Base-by-base conservation (phyloP, 768 basidiomycete species). In the Pholiota microspora region DNA sequence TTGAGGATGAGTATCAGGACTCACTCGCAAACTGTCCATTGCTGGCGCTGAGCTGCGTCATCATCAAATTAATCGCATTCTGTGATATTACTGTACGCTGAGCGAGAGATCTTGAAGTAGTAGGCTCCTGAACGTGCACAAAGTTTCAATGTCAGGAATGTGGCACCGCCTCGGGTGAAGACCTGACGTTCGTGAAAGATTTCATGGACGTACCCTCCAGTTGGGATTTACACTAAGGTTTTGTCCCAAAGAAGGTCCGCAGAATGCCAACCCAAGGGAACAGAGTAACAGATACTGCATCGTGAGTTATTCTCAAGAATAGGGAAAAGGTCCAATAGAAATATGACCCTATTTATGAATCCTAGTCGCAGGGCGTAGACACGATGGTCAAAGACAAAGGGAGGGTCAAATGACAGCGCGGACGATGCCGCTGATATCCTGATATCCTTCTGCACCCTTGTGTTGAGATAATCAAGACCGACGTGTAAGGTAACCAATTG, bases 31-130 rank as follows among this genome's bases (percentile, higher is more conserved):
- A 58, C 44, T 57, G 49, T 2, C 49, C 58, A 25, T 49, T 40
- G 57, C 61, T 64, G 4, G 68, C 54, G 36, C 73, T 67, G 62
- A 13, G 69, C 45, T 72, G 72, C 12, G 75, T 69, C 3, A 71
- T 55, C 32, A 81, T 74, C 12, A 64, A 62, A 55, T 78, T 67
- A 53, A 79, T 76, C 6, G 72, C 76, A 56, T 71, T 65, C 54
- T 77, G 71, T 1, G 79, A 68, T 25, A 78, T 69, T 4, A 68
- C 62, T n/a, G 77, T 70, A 12, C 76, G 74, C 51, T 77, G 69
- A 16, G 67, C 59, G n/a, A 69, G 53, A 4, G 70, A 59, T 16
- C 74, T 69, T 6, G 69, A 67, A 58, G 72, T 79, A 58, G 44
- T 71, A 57, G 71, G 72, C 67, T 81, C 70, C 80, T 80, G 16